Conservation (phyloP, 352 stramenopile genomes). For the Globisporangium middletonii region DNA sequence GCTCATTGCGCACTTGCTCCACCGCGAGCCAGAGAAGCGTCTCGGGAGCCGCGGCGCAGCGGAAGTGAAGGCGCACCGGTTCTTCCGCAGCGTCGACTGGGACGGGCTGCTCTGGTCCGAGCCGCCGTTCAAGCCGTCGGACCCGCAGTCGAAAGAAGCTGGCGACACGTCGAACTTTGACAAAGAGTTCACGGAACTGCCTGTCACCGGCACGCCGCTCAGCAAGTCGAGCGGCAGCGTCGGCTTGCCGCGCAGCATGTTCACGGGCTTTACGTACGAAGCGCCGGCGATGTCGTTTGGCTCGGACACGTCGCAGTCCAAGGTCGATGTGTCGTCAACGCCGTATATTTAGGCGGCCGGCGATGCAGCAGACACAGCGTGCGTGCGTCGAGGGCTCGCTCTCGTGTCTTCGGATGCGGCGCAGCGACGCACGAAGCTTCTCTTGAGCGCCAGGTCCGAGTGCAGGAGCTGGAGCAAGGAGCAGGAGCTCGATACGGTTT, state of each 20-base stretch:
- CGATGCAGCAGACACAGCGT: not conserved
- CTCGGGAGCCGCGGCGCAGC: slow-evolving; percentile 69
- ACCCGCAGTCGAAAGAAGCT: slow-evolving; percentile 80
- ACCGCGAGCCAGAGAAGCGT: slow-evolving; percentile 81
- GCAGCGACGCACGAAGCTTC: too few species aligned
- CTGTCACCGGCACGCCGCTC: slow-evolving; percentile 71
- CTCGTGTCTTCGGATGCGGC: too few species aligned
- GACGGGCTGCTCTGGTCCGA: slow-evolving; percentile 80
- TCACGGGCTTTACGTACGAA: slow-evolving; percentile 86
- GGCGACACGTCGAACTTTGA: slow-evolving; percentile 89
- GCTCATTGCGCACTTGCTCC: slow-evolving; percentile 73
- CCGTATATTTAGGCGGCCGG: slow-evolving; percentile 73
- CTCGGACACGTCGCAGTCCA: slow-evolving; percentile 84
- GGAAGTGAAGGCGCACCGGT: slow-evolving; percentile 84
- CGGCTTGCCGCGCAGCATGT: slow-evolving; percentile 74
- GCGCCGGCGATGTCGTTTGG: slow-evolving; percentile 75
- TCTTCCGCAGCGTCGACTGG: slow-evolving; percentile 85
- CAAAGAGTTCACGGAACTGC: slow-evolving; percentile 85
- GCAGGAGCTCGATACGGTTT: not conserved
- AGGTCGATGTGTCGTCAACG: slow-evolving; percentile 77
- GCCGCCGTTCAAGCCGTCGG: slow-evolving; percentile 81
- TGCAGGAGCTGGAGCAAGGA: too few species aligned
- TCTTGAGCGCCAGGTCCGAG: too few species aligned
- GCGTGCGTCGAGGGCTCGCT: too few species aligned
- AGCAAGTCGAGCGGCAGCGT: slow-evolving; percentile 60